Evolutionary conservation across 78 protist species (phyloP).

Genomic region (Fonticula alba): DNA sequence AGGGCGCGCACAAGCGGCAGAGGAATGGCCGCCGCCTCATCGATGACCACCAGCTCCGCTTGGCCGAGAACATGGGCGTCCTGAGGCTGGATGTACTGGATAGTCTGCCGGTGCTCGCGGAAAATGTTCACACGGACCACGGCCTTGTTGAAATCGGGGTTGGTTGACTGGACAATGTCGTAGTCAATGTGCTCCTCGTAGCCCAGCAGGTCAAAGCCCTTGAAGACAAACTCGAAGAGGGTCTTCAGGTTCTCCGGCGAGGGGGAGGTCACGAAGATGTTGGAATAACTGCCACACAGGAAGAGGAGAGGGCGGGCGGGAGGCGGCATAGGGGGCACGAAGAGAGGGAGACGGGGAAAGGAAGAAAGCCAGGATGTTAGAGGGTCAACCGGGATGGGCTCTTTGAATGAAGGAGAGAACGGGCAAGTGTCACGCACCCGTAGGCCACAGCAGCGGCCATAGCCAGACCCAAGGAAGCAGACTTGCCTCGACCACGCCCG

Average conservation of each 20-base stretch:
- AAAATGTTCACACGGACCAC: conserved; percentile 72
- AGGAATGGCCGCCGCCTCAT: conserved; percentile 99
- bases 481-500: conserved; percentile 96
- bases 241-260: conserved; percentile 89
- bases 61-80: conserved; percentile 46
- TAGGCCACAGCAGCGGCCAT: conserved; percentile 74
- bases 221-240: conserved; percentile 78
- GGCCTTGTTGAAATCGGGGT: conserved; percentile 61
- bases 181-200: conserved; percentile 77
- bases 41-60: conserved; percentile 81
- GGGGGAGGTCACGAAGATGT: conserved; percentile 93
- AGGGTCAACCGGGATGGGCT: neutral
- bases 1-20: conserved; percentile 73
- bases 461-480: conserved; percentile 90
- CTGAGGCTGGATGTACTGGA: conserved; percentile 76
- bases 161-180: conserved; percentile 66
- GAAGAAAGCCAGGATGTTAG: neutral
- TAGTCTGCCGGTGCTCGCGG: conserved; percentile 86
- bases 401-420: neutral
- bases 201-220: conserved; percentile 78
- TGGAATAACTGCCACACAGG: conserved; percentile 42
- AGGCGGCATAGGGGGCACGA: neutral
- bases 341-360: neutral
- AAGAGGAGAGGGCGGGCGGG: neutral
- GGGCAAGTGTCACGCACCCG: conserved; percentile 27